phyloP scores from a whole-genome alignment of 345 rosid species.

The Clausena lansium region DNA sequence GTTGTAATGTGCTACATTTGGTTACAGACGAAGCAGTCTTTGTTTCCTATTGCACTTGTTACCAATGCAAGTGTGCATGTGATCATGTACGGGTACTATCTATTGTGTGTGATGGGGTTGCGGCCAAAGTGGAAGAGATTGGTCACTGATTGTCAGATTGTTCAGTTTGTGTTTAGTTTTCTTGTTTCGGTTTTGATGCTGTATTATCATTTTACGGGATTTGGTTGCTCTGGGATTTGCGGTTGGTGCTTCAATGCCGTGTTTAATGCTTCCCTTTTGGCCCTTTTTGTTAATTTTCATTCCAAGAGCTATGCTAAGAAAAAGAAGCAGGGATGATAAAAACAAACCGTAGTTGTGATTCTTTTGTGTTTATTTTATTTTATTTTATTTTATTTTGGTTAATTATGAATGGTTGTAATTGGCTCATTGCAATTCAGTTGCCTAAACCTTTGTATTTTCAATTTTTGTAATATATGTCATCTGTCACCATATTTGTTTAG shows the following conservation, averaged over 20 bases:
- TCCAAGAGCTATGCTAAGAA: slow-evolving; percentile 39
- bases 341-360: neutral
- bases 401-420: neutral
- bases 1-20: slow-evolving; percentile 72
- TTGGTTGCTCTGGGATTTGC: slow-evolving; percentile 66
- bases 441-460: too few relatives aligned
- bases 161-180: slow-evolving; percentile 69
- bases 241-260: slow-evolving; percentile 66
- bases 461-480: too few relatives aligned
- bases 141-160: slow-evolving; percentile 75
- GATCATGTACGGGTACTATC: slow-evolving; percentile 65
- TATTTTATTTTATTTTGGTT: too few relatives aligned
- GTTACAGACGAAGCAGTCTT: slow-evolving; percentile 52
- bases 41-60: slow-evolving; percentile 58
- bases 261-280: slow-evolving; percentile 66
- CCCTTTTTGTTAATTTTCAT: slow-evolving; percentile 61
- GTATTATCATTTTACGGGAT: slow-evolving; percentile 41
- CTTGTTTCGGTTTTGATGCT: slow-evolving; percentile 49
- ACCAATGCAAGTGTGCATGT: slow-evolving; percentile 66
- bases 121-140: slow-evolving; percentile 76
- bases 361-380: neutral
- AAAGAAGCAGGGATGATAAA: neutral
- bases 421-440: neutral
- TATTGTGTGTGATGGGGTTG: slow-evolving; percentile 52
- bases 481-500: too few relatives aligned